Evolutionary conservation across 495 filamentous ascomycete species (phyloP).

Genomic region (Penicillium manginii): DNA sequence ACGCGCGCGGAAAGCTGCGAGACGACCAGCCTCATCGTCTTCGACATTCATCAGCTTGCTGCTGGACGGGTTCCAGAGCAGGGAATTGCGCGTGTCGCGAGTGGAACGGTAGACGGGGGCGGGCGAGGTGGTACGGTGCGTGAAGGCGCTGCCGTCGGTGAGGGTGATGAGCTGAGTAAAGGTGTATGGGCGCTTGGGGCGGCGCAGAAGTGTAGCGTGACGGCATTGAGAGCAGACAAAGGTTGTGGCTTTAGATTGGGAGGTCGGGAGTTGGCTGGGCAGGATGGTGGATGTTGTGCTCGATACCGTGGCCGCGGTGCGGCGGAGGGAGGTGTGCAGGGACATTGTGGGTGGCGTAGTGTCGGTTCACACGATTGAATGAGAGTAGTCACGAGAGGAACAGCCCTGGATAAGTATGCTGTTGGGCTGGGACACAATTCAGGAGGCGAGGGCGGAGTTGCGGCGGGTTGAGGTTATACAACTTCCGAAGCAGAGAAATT

Average conservation of each 20-base stretch:
- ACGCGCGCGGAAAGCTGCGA: constrained; percentile 79
- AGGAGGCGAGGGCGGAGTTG: constrained; percentile 16
- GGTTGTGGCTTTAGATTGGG: constrained; percentile 36
- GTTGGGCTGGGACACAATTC: constrained; percentile 9
- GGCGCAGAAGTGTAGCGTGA: constrained; percentile 86
- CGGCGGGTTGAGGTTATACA: constrained; percentile 26
- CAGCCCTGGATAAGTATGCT: constrained; percentile 1
- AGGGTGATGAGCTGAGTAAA: constrained; percentile 96
- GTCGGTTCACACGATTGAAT: background rate
- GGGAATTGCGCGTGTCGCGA: constrained; percentile 86
- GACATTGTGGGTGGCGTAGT: constrained; percentile 33
- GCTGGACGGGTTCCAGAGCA: constrained; percentile 85
- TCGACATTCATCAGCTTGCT: constrained; percentile 83
- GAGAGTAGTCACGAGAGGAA: background rate
- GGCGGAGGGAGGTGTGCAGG: constrained; percentile 48
- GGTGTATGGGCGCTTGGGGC: constrained; percentile 88
- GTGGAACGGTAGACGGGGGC: constrained; percentile 71
- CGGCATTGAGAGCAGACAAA: constrained; percentile 60
- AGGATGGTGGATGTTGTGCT: constrained; percentile 33
- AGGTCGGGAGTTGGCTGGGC: constrained; percentile 29
- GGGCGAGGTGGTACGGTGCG: constrained; percentile 86
- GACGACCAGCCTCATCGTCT: constrained; percentile 90
- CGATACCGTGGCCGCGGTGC: constrained; percentile 39
- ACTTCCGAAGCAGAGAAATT: constrained; percentile 32
- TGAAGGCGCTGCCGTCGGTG: constrained; percentile 87